phyloP scores from a whole-genome alignment of 441 rosid species.

The Gossypium trilobum region DNA sequence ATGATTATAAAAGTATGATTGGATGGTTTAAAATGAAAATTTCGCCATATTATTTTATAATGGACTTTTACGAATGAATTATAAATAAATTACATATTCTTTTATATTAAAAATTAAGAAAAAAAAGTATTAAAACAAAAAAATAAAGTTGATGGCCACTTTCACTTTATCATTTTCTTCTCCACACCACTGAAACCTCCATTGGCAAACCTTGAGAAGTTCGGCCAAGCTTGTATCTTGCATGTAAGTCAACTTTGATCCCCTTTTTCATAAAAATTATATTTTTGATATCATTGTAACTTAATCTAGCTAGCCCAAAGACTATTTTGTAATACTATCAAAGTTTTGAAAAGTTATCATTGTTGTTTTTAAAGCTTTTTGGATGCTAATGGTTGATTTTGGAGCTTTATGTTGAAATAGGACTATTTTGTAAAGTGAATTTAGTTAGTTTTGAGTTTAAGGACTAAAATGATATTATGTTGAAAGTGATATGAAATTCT shows the following conservation, averaged over 20 bases:
- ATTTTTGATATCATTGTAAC: neutral
- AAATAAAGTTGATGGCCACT: neutral
- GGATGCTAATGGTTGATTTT: neutral
- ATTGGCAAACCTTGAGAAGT: neutral
- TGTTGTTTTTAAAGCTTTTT: too few species aligned
- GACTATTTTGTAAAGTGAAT: neutral
- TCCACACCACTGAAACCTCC: neutral
- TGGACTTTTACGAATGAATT: neutral
- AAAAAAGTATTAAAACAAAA: neutral
- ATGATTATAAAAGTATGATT: neutral
- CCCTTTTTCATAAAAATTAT: neutral
- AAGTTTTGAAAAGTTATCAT: neutral
- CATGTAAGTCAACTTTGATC: neutral
- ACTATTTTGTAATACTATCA: neutral
- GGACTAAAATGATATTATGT: too few species aligned
- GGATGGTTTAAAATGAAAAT: neutral
- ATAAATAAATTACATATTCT: too few species aligned
- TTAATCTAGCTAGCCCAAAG: neutral
- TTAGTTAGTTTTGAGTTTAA: neutral
- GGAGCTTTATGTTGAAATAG: neutral
- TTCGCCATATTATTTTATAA: too few species aligned
- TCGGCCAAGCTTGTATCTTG: neutral
- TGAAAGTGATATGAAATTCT: too few species aligned
- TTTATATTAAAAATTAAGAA: neutral
- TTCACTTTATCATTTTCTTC: neutral